Evolutionary conservation across 352 stramenopile genomes (phyloP), one percentile per base, ranked within the genome.

Genomic region (Phytopythium chamaehyphon): DNA sequence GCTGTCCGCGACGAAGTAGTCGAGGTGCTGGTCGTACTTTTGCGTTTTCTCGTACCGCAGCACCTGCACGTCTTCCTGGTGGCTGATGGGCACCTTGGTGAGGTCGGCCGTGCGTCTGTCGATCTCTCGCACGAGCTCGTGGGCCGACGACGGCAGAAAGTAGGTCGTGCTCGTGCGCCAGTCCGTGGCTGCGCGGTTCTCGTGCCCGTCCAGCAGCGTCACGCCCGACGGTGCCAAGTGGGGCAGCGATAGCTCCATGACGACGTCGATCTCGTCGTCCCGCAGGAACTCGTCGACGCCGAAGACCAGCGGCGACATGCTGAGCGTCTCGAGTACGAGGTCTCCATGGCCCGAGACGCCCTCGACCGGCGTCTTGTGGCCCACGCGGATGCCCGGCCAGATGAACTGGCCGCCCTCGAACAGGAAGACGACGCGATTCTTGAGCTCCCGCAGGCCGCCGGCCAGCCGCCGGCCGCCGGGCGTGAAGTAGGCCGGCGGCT

Each of bases 111-210:
- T 83, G 47, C 80, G 75, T n/a, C 69, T 64, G 47, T 91, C 81
- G 26, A 89, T 86, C 26, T 73, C 61, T 22, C 59, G 57, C 2
- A 91, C 58, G 23, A 73, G 24, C 14, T 52, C 8, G 48, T 89
- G 72, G 6, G 40, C 47, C 5, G 59, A 64, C 1, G 81, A 88
- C 31, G 81, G 54, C 43, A 92, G 40, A 37, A 83, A 92, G 59
- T 88, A 87, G 37, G 74, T 92, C 35, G 76, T 90, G 59, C 74
- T 88, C 31, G 81, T 92, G 43, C 81, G 71, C 81, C 78, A 92
- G 48, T 88, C 73, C 2, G 76, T 88, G 11, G 72, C 65, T 3
- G 78, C 69, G 3, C 75, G 73, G 37, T 77, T 77, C 54, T 86
- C 74, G 51, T 92, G 69, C 16, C 73, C 79, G 49, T 90, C 82